Evolutionary conservation across 805 yeast species (phyloP), one percentile per base, ranked within the genome.

Genomic region (Debaryomyces prosopidis): DNA sequence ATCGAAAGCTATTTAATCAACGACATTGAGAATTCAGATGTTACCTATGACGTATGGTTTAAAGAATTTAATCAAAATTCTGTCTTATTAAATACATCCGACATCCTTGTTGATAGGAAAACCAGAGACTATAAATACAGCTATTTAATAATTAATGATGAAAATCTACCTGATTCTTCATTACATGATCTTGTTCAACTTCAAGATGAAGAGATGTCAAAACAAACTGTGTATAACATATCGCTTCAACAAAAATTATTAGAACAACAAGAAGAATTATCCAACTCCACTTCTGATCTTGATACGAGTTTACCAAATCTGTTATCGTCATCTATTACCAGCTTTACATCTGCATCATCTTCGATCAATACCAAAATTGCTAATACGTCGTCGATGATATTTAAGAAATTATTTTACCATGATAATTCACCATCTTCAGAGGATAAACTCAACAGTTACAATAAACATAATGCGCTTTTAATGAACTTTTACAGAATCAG

Each of bases 301-400:
- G 51, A 49, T 7, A 32, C 49, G 3, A 48, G 48, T n/a, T 49
- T 54, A 28, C 17, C 41, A 14, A 54, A 55, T 17, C 63, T 65
- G 63, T 55, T 68, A n/a, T 57, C 73, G 4, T 69, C 76, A 1
- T 68, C 73, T 8, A 32, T 59, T 12, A 49, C 65, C 7, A 67
- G 67, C 27, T 50, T 71, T 14, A 53, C 62, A 12, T 59, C 67
- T 1, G 62, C 65, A 1, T 56, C 72, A 1, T 51, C 68, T 2
- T 50, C 65, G 11, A 47, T 69, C 30, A 60, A 60, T 47, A 41
- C 62, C 18, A 59, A 61, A 30, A 44, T 69, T 16, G 48, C 56
- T 16, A 48, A 52, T 40, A 58, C 68, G 1, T 65, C 73, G 2
- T 62, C 71, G 1, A 46, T 55, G 20, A 38, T 69, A 15, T 55